Percentiles rank a stretch among this genome's conserved stretches.
phyloP scores from a whole-genome alignment of 345 rosid genomes.

The Clausena lansium region DNA sequence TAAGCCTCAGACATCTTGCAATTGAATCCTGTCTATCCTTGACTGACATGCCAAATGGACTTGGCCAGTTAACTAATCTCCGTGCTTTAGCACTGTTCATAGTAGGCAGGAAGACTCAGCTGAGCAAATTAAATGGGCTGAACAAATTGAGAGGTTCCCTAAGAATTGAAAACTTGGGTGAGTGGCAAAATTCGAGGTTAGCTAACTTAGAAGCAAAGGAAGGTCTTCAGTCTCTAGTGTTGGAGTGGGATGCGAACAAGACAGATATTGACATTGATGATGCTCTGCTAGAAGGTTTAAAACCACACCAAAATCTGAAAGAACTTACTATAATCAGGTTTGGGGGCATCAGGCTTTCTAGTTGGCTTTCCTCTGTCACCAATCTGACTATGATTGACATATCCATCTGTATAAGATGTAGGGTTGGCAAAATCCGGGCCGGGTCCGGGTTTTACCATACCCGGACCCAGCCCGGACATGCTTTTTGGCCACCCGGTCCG shows the following conservation, averaged over 20 bases:
- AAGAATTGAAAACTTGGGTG: background rate
- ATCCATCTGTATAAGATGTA: background rate
- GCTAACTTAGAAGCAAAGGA: slow-evolving; percentile 17
- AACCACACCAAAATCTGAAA: slow-evolving; percentile 1
- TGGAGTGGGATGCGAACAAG: background rate
- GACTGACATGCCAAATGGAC: background rate
- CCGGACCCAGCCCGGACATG: too few relatives aligned
- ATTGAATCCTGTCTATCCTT: background rate
- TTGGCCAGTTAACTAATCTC: slow-evolving; percentile 10
- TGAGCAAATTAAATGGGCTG: slow-evolving; percentile 6
- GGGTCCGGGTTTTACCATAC: too few relatives aligned
- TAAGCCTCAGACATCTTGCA: slow-evolving; percentile 7
- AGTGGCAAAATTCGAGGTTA: background rate
- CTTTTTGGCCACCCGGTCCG: too few relatives aligned
- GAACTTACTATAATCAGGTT: background rate
- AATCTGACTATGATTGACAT: background rate
- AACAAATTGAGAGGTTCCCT: slow-evolving; percentile 17
- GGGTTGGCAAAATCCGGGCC: too few relatives aligned
- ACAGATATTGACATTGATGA: background rate
- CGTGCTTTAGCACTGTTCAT: slow-evolving; percentile 3
- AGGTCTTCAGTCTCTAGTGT: background rate
- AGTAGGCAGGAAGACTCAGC: slow-evolving; percentile 3
- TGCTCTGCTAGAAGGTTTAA: background rate
- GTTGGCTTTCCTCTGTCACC: background rate
- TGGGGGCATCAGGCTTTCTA: background rate